A percentile compares a stretch with the other conserved stretches of the same genome.
These are phyloP conservation scores for Diospyros kaki DNA, from an alignment of 148 eudicot species.

Conservation along the genomic window DNA sequence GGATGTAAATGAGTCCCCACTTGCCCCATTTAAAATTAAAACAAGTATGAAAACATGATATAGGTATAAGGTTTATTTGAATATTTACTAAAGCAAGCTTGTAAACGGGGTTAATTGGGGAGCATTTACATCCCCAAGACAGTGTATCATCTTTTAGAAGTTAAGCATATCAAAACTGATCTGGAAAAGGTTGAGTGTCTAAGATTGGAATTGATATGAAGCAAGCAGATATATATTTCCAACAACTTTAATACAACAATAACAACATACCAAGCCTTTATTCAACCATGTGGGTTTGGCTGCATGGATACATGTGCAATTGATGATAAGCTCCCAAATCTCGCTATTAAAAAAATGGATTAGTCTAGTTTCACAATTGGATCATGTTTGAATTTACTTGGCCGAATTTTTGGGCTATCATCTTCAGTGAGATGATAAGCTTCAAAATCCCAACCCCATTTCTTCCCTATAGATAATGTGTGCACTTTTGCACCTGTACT, in stretches of 20 bases:
- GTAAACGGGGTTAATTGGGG: too few relatives aligned
- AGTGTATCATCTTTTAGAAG: not conserved
- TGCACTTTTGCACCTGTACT: not conserved
- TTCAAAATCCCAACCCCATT: not conserved
- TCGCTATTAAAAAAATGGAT: not conserved
- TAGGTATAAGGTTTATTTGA: too few relatives aligned
- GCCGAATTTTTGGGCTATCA: not conserved
- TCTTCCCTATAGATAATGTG: not conserved
- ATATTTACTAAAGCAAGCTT: too few relatives aligned
- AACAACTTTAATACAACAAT: not conserved
- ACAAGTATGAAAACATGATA: too few relatives aligned
- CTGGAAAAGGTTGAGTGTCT: not conserved
- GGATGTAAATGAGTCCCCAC: too few relatives aligned
- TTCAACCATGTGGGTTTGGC: too few relatives aligned
- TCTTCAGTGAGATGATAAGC: slow-evolving; percentile 4
- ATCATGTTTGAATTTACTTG: not conserved
- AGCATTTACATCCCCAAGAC: too few relatives aligned
- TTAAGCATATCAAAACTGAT: not conserved
- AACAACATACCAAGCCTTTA: too few relatives aligned
- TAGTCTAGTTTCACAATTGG: not conserved
- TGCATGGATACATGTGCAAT: too few relatives aligned
- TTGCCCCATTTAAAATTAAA: too few relatives aligned
- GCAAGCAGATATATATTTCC: not conserved
- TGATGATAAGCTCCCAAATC: too few relatives aligned
- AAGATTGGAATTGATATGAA: not conserved